These are phyloP conservation scores for Claviceps sorghi DNA, from an alignment of 2,329 filamentous ascomycete genomes.

Conservation along the genomic window DNA sequence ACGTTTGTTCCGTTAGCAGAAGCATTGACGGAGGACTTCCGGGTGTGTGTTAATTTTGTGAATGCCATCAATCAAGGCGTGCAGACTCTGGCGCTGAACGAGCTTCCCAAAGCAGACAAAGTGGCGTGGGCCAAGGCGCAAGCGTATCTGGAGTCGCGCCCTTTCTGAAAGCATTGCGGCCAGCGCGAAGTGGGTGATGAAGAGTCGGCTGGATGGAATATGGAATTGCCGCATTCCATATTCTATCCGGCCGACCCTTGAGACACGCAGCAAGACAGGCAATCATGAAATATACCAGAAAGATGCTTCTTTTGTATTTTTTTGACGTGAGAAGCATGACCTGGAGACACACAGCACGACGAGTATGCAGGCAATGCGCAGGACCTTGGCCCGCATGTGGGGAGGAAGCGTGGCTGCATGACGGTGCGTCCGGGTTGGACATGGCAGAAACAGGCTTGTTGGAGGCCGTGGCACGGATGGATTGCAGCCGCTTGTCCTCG, in stretches of 20 bases:
- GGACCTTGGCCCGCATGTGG: too few species aligned
- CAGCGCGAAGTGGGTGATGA: neutral
- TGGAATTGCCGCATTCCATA: too few species aligned
- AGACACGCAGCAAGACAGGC: too few species aligned
- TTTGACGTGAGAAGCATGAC: too few species aligned
- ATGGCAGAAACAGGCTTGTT: too few species aligned
- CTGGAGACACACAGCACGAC: too few species aligned
- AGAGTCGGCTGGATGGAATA: too few species aligned
- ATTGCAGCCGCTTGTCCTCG: too few species aligned
- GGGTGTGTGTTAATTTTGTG: constrained; percentile 42
- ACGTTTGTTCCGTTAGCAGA: constrained; percentile 44
- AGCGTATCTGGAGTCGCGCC: constrained; percentile 33
- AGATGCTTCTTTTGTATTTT: neutral
- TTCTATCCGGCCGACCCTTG: neutral
- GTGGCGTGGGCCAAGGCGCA: constrained; percentile 40
- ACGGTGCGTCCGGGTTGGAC: too few species aligned
- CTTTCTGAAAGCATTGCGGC: constrained; percentile 12
- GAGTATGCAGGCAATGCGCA: too few species aligned
- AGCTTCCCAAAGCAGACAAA: constrained; percentile 32
- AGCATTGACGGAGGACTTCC: constrained; percentile 44
- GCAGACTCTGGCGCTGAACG: constrained; percentile 34
- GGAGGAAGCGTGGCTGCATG: too few species aligned
- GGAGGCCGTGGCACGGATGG: too few species aligned
- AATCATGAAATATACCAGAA: neutral
- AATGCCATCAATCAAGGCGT: constrained; percentile 42